Base-by-base conservation (phyloP, 331 rosid genomes). In the Cydonia oblonga region DNA sequence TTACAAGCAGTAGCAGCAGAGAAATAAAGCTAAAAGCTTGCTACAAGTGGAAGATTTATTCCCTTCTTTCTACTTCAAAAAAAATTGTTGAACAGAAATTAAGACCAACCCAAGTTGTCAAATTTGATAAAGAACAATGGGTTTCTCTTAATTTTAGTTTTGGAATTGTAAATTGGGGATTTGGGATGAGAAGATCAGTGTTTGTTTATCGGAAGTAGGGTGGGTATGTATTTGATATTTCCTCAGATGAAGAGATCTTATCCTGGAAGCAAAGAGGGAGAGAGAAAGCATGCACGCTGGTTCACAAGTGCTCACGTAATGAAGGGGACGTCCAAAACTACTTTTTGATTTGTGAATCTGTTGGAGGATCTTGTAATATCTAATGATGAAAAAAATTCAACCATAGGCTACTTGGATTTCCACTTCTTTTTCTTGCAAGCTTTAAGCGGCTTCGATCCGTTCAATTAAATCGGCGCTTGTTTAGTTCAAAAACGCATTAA, bases 191-290 rank as follows among this genome's bases (percentile, higher is more conserved):
- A 38, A 38, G 42, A 38, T 1, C 42, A 38, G 73, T 64, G 65
- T 25, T 35, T 75, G 33, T 60, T 51, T 51, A 63, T 60, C 33
- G 5, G 65, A 65, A 19, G 87, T 78, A 83, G 85, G 89, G 88
- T 77, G 85, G 33, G 53, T 73, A n/a, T 29, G 65, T 24, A 58
- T 81, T 23, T 23, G 72, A 79, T 38, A 38, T 38, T 38, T 38
- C 42, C 42, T 38, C 42, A 38, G 42, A 38, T 35, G 42, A 35
- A 2, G 42, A 38, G 13, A 38, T 38, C 42, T 38, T 38, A 38
- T 38, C 42, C 13, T 9, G 4, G 42, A 3, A 38, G 42, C 9
- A 38, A 3, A 1, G 42, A 38, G 42, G 42, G 42, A 35, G 13
- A 35, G 12, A 38, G 42, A 38, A 16, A 49, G 20, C 54, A 49